Base-by-base conservation (phyloP, 148 eudicot species). In the Diospyros kaki region DNA sequence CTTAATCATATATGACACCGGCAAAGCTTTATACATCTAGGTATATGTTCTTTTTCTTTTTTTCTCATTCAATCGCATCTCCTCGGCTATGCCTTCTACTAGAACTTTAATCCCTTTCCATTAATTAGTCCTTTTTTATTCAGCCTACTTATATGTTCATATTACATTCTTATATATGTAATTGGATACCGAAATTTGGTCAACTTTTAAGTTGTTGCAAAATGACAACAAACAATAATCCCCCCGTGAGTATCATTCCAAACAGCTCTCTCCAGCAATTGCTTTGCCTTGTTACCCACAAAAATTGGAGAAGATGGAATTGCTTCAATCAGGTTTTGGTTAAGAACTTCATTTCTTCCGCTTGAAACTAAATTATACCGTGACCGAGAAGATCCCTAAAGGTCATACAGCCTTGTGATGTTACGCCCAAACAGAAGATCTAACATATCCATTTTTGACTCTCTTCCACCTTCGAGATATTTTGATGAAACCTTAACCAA, bases 271-370 rank as follows among this genome's bases (percentile, higher is more conserved):
- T 89, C 91, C 58, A 91, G 79, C 67, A 91, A 64, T 55, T 90
- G 82, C 73, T 91, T 91, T 45, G 93, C 90, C 82, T 86, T 89
- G 76, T 81, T 91, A 68, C 88, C 91, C 1, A 91, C 90, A 74
- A 91, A 91, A 74, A 91, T 91, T 59, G 97, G 97, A 77, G 90
- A 87, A 45, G 91, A 89, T 61, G 90, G 87, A 88, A 89, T 91
- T 45, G 90, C 86, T 84, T 91, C 96, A 55, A 91, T 83, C 83
- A 91, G 81, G 82, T 91, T 89, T 77, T 91, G 97, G 82, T 91
- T 91, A 54, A 91, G 77, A 78, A 89, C 97, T 78, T 84, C 89
- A 83, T 89, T 91, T 58, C 82, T 87, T 62, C 92, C 96, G 76
- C 85, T 87, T 41, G 84, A 84, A 81, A 89, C 91, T 52, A 89